Evolutionary conservation across 2,329 filamentous ascomycete genomes (phyloP).

Genomic region (Orbilia quercus): DNA sequence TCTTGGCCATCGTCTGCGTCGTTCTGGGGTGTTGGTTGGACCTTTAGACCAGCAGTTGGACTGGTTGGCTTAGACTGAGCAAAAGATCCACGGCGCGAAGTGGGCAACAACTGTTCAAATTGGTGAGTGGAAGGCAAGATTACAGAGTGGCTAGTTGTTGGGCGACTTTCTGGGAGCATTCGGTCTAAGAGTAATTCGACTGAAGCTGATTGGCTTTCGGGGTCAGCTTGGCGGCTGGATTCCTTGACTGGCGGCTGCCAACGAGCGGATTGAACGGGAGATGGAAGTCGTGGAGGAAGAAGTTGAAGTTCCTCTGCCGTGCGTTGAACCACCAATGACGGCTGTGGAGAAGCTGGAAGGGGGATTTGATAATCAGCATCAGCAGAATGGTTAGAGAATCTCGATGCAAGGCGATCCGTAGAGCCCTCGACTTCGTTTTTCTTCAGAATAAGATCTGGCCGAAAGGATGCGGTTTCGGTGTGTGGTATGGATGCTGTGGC

Average conservation of each 20-base stretch:
- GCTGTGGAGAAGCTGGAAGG: conserved; percentile 25
- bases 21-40: neutral
- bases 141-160: conserved; percentile 4
- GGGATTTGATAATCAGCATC: conserved; percentile 6
- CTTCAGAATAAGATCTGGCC: neutral
- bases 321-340: neutral
- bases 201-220: too few species aligned
- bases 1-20: neutral
- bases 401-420: neutral
- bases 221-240: neutral
- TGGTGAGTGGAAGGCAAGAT: neutral
- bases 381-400: neutral
- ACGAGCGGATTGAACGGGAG: neutral
- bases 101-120: neutral
- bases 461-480: neutral
- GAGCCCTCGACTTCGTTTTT: neutral
- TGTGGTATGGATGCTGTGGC: neutral
- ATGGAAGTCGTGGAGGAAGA: conserved; percentile 7
- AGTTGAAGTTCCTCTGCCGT: neutral
- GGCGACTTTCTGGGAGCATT: conserved; percentile 21
- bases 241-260: neutral
- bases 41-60: neutral
- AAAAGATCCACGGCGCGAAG: conserved; percentile 10
- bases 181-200: neutral
- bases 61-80: neutral